Conservation (phyloP, 495 filamentous ascomycete species). For the Barbatosphaeria neglecta region DNA sequence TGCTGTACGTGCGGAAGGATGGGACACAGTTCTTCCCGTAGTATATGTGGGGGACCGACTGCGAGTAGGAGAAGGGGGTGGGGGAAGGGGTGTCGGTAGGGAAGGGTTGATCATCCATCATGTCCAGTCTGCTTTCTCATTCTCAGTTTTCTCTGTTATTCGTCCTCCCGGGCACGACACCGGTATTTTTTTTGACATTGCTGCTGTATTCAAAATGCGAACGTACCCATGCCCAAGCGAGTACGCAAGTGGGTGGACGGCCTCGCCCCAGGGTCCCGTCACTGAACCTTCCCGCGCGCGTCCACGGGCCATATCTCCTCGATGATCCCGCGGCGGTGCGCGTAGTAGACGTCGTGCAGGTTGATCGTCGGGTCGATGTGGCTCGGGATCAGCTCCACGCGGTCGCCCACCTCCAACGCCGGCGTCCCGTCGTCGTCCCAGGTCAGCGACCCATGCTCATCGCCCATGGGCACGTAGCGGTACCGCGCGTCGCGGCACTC, state of each 20-base stretch:
- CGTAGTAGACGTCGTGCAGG: slow-evolving; percentile 7
- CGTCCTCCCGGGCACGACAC: too few relatives aligned
- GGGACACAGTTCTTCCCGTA: slow-evolving; percentile 1
- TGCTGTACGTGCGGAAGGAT: slow-evolving; percentile 2
- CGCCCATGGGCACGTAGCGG: background rate
- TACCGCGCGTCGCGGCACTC: slow-evolving; percentile 1
- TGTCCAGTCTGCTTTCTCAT: background rate
- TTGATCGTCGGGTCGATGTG: slow-evolving; percentile 10
- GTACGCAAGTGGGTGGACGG: too few relatives aligned
- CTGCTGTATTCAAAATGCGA: too few relatives aligned
- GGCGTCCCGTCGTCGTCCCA: slow-evolving; percentile 1
- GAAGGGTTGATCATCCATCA: background rate
- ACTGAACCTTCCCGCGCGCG: slow-evolving; percentile 8
- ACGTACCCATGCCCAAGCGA: too few relatives aligned
- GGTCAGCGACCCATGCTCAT: slow-evolving; percentile 6
- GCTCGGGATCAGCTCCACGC: slow-evolving; percentile 8
- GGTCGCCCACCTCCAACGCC: slow-evolving; percentile 1
- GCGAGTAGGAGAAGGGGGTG: too few relatives aligned
- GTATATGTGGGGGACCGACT: background rate
- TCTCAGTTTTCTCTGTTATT: slow-evolving; percentile 3
- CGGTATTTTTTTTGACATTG: too few relatives aligned
- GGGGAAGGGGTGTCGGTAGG: background rate
- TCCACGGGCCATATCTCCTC: slow-evolving; percentile 9
- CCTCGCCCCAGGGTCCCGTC: too few relatives aligned
- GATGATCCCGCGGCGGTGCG: slow-evolving; percentile 3